Evolutionary conservation across 2,329 filamentous ascomycete genomes (phyloP).

Genomic region (Podosphaera xanthii): DNA sequence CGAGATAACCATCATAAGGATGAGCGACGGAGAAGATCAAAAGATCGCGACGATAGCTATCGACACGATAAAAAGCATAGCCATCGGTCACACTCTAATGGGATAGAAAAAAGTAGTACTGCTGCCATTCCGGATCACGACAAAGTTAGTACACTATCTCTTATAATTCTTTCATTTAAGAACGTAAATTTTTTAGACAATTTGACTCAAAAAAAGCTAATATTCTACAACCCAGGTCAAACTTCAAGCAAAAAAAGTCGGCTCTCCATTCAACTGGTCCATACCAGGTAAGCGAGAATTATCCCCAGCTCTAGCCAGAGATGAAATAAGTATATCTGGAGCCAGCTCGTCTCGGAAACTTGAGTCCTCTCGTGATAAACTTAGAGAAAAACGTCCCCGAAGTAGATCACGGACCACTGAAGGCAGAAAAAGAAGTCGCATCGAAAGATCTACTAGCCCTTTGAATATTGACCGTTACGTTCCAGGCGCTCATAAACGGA

Average conservation of each 20-base stretch:
- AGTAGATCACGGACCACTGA: constrained; percentile 11
- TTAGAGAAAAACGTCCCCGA: constrained; percentile 16
- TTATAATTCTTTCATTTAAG: too few relatives aligned
- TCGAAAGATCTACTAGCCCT: constrained; percentile 15
- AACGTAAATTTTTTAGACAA: too few relatives aligned
- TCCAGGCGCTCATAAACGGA: constrained; percentile 9
- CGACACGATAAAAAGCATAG: constrained; percentile 3
- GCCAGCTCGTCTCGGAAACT: constrained; percentile 4
- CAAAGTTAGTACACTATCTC: constrained; percentile 4
- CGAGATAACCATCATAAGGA: constrained; percentile 2
- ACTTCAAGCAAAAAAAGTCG: constrained; percentile 31
- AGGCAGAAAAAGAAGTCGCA: constrained; percentile 11
- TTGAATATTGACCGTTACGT: constrained; percentile 17
- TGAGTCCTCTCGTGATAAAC: constrained; percentile 14
- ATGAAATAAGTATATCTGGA: neutral
- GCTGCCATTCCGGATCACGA: constrained; percentile 4
- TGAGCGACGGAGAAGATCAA: constrained; percentile 10
- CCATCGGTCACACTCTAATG: constrained; percentile 7
- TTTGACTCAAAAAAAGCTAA: constrained; percentile 14
- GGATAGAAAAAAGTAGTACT: neutral
- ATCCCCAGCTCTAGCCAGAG: constrained; percentile 3
- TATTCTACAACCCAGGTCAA: constrained; percentile 39
- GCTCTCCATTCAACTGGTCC: constrained; percentile 24
- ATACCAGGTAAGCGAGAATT: neutral
- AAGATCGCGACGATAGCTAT: constrained; percentile 1